Base-by-base conservation (phyloP, 306 rosid genomes). In the Castanea crenata region DNA sequence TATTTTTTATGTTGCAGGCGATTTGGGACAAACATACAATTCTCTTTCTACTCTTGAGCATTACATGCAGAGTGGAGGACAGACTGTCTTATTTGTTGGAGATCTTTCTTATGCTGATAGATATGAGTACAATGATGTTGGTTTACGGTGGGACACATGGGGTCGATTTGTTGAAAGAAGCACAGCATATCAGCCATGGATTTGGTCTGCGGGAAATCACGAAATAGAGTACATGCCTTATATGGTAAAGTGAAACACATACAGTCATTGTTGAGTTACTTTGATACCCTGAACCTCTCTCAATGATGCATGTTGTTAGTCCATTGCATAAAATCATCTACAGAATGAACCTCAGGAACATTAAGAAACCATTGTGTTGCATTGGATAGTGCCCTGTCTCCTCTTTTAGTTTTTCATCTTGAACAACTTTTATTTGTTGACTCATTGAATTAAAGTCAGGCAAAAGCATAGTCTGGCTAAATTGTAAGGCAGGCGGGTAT, bases 21-120 rank as follows among this genome's bases (percentile, higher is more conserved):
- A 96, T 89, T 70, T 96, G 96, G 99, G 99, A 57, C 99, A 93
- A 87, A 96, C 99, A 13, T 91, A 83, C 78, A 96, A 96, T 86
- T 96, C 99, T 69, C 91, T 91, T 72, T 91, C 98, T 68, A 96
- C 99, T 71, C 94, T 96, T 79, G 86, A 96, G 68, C 99, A 93
- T 81, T 93, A 90, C 82, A 86, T 91, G 79, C 82, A 89, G 84
- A 96, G 97, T 88, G 92, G 88, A 83, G 99, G 91, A 16, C 87
- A 93, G 82, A 55, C 97, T 69, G 97, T 93, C 56, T 82, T 96
- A 79, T 96, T 87, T 81, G 69, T 93, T 73, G 99, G 99, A 79
- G 99, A 96, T 89, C 93, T 96, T 79, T 80, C 97, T 81, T 96
- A 96, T 38, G 99, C 99, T 57, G 99, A 93, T 85, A 89, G 98